Conservation (phyloP, 2,329 filamentous ascomycete genomes). For the Fusarium humuli region DNA sequence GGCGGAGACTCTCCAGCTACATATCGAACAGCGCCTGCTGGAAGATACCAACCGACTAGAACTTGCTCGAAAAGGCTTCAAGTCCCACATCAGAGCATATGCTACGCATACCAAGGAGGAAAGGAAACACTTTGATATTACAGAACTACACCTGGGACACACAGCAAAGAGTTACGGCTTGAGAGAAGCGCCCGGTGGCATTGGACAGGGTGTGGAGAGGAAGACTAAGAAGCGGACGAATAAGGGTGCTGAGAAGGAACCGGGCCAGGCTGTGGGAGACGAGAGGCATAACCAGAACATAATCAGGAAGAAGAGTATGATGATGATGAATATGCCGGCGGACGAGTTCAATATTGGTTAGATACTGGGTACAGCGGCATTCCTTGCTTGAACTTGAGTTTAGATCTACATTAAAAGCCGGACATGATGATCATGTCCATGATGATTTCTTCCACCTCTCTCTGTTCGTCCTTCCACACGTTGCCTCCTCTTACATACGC, state of each 20-base stretch:
- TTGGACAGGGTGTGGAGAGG: slow-evolving; percentile 69
- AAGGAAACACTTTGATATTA: slow-evolving; percentile 89
- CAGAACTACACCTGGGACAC: slow-evolving; percentile 90
- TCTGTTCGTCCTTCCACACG: slow-evolving; percentile 1
- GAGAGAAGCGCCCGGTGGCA: slow-evolving; percentile 87
- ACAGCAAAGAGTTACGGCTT: slow-evolving; percentile 93
- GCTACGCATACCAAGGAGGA: slow-evolving; percentile 92
- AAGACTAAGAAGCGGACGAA: slow-evolving; percentile 57
- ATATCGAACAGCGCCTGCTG: slow-evolving; percentile 69
- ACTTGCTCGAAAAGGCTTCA: slow-evolving; percentile 85
- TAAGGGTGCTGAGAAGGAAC: slow-evolving; percentile 51
- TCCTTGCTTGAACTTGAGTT: slow-evolving; percentile 28
- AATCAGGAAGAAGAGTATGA: slow-evolving; percentile 71
- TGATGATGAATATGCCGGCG: slow-evolving; percentile 72
- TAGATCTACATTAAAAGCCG: slow-evolving; percentile 33
- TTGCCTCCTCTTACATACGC: background rate
- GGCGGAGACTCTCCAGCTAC: slow-evolving; percentile 69
- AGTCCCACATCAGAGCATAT: slow-evolving; percentile 93
- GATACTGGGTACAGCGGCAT: slow-evolving; percentile 13
- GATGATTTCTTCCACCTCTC: slow-evolving; percentile 13
- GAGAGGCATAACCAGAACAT: slow-evolving; percentile 55
- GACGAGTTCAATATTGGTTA: slow-evolving; percentile 77
- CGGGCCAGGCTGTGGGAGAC: slow-evolving; percentile 52
- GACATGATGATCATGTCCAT: slow-evolving; percentile 23
- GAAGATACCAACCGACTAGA: slow-evolving; percentile 77